phyloP scores from a whole-genome alignment of 345 rosid species.

The Ricinus communis region DNA sequence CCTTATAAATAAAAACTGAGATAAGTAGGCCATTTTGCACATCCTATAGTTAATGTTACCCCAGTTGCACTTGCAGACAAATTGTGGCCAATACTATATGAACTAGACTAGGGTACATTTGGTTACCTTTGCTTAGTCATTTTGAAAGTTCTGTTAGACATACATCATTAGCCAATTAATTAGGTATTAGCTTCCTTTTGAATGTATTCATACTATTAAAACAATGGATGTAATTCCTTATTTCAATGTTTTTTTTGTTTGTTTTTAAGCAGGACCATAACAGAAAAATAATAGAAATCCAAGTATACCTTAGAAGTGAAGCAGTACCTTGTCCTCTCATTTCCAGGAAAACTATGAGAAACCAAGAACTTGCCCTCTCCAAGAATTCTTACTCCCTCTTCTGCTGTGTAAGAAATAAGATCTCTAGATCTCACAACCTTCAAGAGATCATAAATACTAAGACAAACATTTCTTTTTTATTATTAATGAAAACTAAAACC shows the following conservation, averaged over 20 bases:
- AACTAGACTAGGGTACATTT: no score
- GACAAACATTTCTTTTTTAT: not conserved
- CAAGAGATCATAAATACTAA: not conserved
- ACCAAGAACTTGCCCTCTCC: slow-evolving; percentile 93
- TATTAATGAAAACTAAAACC: no score
- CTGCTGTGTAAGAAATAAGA: slow-evolving; percentile 86
- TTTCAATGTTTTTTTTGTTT: no score
- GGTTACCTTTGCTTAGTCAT: no score
- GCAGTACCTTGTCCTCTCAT: slow-evolving; percentile 96
- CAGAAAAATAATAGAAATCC: not conserved
- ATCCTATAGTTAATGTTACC: no score
- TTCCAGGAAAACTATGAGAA: slow-evolving; percentile 97
- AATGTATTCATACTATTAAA: not conserved
- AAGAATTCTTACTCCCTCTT: slow-evolving; percentile 91
- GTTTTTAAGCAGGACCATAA: no score
- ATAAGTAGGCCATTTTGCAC: no score
- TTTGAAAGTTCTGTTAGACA: not conserved
- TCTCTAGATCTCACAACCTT: slow-evolving; percentile 98
- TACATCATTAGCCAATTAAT: slow-evolving; percentile 6
- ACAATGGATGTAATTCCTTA: not conserved
- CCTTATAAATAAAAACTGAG: no score
- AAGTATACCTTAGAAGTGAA: slow-evolving; percentile 79
- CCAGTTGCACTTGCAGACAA: no score
- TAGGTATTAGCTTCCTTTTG: not conserved
- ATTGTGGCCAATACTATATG: no score